phyloP scores from a whole-genome alignment of 768 basidiomycete species.

The Hysterangium stoloniferum region DNA sequence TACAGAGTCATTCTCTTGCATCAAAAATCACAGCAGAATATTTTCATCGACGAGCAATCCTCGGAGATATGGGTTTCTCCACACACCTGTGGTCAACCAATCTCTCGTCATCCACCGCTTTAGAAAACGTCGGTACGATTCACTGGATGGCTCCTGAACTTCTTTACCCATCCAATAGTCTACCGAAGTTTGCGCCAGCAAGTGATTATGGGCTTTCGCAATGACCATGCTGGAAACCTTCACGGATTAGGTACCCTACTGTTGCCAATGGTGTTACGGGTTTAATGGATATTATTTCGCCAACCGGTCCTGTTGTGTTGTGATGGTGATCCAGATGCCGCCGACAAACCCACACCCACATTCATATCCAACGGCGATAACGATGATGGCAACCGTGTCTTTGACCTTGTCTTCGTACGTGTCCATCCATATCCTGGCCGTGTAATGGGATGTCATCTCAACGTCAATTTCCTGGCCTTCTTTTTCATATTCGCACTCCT shows the following conservation, averaged over 20 bases:
- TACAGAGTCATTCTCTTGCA: too few relatives aligned
- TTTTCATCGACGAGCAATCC: background rate
- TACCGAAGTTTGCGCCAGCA: background rate
- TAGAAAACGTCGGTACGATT: background rate
- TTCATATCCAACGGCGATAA: too few relatives aligned
- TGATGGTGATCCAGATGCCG: too few relatives aligned
- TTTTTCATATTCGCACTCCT: too few relatives aligned
- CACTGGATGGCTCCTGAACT: conserved; percentile 12
- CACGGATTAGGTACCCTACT: conserved; percentile 4
- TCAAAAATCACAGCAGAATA: background rate
- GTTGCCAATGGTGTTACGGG: background rate
- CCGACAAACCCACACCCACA: too few relatives aligned
- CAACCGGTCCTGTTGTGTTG: too few relatives aligned
- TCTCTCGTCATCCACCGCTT: background rate
- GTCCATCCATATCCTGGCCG: too few relatives aligned
- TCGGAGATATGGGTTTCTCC: background rate
- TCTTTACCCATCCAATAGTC: background rate
- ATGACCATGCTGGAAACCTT: conserved; percentile 11
- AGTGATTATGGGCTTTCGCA: conserved; percentile 10
- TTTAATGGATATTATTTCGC: background rate
- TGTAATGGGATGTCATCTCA: too few relatives aligned
- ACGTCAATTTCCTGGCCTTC: too few relatives aligned
- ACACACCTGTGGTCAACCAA: background rate
- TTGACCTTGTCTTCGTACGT: too few relatives aligned
- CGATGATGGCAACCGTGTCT: too few relatives aligned